Percentiles rank a stretch among this genome's conserved stretches.
These are phyloP conservation scores for Leccinum glutinopallens DNA, from an alignment of 1,284 basidiomycete genomes.

Conservation along the genomic window DNA sequence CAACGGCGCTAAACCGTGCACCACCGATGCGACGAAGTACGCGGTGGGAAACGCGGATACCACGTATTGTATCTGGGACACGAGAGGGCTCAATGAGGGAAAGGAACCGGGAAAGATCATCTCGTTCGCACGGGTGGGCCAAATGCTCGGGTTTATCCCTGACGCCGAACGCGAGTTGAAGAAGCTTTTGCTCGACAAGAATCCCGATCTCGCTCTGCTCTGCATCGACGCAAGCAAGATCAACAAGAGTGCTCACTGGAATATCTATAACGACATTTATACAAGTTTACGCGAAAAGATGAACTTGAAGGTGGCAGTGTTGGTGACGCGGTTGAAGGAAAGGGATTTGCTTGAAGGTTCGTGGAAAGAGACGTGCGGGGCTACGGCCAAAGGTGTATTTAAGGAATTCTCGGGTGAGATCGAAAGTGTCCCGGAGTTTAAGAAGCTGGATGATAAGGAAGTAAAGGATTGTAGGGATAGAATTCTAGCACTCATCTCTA, in stretches of 20 bases:
- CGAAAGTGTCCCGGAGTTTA: slow-evolving; percentile 25
- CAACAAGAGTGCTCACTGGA: slow-evolving; percentile 20
- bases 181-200: slow-evolving; percentile 16
- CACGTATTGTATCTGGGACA: slow-evolving; percentile 29
- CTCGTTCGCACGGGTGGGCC: slow-evolving; percentile 10
- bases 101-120: slow-evolving; percentile 3
- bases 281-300: slow-evolving; percentile 20
- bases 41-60: slow-evolving; percentile 12
- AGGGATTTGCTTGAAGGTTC: slow-evolving; percentile 6
- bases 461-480: slow-evolving; percentile 27
- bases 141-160: slow-evolving; percentile 2
- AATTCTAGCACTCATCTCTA: slow-evolving; percentile 19
- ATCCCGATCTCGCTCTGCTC: slow-evolving; percentile 26
- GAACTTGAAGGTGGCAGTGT: slow-evolving; percentile 21
- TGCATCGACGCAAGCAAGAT: slow-evolving; percentile 29
- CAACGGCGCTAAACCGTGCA: slow-evolving; percentile 29
- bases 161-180: slow-evolving; percentile 26
- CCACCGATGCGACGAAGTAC: slow-evolving; percentile 16
- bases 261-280: slow-evolving; percentile 25
- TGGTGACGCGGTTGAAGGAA: slow-evolving; percentile 38
- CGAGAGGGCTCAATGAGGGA: slow-evolving; percentile 31
- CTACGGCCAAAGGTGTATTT: slow-evolving; percentile 14
- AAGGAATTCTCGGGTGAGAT: slow-evolving; percentile 21
- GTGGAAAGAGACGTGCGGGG: slow-evolving; percentile 25
- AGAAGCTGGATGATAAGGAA: slow-evolving; percentile 15